Conservation (phyloP, 148 eudicot genomes). For the Diospyros kaki region DNA sequence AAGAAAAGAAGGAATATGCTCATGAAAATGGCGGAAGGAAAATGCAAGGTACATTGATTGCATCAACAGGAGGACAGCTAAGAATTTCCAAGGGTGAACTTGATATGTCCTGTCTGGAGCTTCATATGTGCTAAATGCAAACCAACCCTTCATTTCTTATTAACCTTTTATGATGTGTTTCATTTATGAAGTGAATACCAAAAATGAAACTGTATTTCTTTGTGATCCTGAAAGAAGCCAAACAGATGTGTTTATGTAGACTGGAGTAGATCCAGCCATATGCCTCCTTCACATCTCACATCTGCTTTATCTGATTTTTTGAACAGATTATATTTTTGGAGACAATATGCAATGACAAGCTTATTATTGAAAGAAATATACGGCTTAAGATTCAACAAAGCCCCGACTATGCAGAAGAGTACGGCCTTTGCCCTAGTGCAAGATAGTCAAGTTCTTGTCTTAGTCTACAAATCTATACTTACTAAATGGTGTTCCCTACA, state of each 20-base stretch:
- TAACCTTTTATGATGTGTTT: not conserved
- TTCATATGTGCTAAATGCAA: not conserved
- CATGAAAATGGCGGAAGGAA: slow-evolving; percentile 98
- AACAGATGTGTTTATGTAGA: not conserved
- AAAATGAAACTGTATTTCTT: not conserved
- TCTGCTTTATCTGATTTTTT: slow-evolving; percentile 3
- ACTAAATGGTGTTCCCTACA: slow-evolving; percentile 30
- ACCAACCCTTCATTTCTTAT: not conserved
- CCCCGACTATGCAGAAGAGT: slow-evolving; percentile 98
- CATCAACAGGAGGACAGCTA: not conserved
- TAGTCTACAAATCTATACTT: slow-evolving; percentile 1
- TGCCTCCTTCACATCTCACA: not conserved
- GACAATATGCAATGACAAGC: slow-evolving; percentile 73
- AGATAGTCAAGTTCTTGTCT: slow-evolving; percentile 2
- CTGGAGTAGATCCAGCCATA: not conserved
- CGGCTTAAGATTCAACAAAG: slow-evolving; percentile 98
- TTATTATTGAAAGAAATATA: slow-evolving; percentile 91
- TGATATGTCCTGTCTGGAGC: not conserved
- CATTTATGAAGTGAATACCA: not conserved
- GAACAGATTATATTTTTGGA: slow-evolving; percentile 90
- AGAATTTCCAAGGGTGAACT: not conserved
- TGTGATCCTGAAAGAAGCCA: not conserved
- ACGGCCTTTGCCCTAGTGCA: slow-evolving; percentile 21
- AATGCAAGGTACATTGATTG: slow-evolving; percentile 71
- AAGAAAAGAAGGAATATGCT: slow-evolving; percentile 85